A percentile compares a stretch with the other conserved stretches of the same genome.
Evolutionary conservation across 108 stramenopile species (phyloP).

Genomic region (Schizochytrium sp.): DNA sequence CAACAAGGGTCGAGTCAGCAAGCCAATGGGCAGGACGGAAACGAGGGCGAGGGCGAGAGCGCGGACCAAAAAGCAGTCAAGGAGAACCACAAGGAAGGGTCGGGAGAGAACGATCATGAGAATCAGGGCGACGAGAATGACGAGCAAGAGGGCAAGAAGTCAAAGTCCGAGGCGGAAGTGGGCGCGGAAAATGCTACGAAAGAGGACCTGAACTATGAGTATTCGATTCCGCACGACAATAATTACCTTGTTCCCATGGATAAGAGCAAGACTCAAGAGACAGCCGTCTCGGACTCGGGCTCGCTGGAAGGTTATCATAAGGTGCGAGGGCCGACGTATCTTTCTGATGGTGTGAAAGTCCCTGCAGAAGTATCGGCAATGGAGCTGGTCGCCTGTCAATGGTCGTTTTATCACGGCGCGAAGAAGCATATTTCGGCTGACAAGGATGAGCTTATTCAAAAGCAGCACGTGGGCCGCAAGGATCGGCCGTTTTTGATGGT

Average conservation of each 20-base stretch:
- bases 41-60: too few relatives aligned
- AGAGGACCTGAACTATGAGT: background rate
- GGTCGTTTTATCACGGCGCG: conserved; percentile 1
- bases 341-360: background rate
- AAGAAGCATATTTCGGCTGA: conserved; percentile 10
- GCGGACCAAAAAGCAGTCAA: background rate
- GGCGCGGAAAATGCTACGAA: background rate
- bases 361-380: background rate
- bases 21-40: background rate
- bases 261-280: background rate
- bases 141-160: background rate
- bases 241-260: conserved; percentile 2
- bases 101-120: background rate
- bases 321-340: conserved; percentile 5
- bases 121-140: background rate
- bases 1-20: background rate
- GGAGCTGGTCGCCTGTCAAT: background rate
- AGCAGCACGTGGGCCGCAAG: conserved; percentile 7
- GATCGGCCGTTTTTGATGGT: background rate
- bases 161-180: background rate
- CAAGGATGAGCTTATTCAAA: background rate
- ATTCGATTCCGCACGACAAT: conserved; percentile 16
- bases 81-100: background rate
- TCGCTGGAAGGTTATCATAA: background rate
- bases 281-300: background rate